These are phyloP conservation scores for Talaromyces borbonicus DNA, from an alignment of 495 filamentous ascomycete species.

Conservation along the genomic window DNA sequence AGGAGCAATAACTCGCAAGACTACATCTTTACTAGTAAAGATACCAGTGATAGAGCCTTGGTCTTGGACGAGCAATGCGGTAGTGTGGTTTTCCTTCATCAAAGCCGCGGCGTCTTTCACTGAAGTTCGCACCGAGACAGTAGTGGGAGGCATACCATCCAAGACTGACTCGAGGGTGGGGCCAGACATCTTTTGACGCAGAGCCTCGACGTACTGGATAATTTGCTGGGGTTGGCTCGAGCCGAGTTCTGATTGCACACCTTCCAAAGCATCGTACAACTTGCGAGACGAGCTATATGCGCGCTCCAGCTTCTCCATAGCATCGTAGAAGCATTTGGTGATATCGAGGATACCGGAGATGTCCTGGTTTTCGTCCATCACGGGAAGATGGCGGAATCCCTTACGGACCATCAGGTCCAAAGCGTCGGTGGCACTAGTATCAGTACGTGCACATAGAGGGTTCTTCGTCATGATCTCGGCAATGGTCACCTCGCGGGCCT, in stretches of 20 bases:
- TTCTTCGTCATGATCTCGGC: constrained; percentile 99
- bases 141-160: constrained; percentile 82
- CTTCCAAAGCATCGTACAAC: constrained; percentile 93
- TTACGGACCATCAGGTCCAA: constrained; percentile 97
- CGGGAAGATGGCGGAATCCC: constrained; percentile 92
- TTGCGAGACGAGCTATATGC: constrained; percentile 94
- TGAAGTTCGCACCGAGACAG: constrained; percentile 88
- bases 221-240: constrained; percentile 96
- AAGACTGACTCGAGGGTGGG: constrained; percentile 92
- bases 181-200: constrained; percentile 94
- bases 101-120: constrained; percentile 88
- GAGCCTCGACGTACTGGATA: constrained; percentile 95
- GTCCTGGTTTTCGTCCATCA: constrained; percentile 99
- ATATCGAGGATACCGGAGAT: constrained; percentile 98
- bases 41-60: constrained; percentile 96
- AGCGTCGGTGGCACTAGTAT: constrained; percentile 96
- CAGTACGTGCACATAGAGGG: constrained; percentile 89
- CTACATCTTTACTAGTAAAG: constrained; percentile 98
- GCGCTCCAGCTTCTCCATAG: constrained; percentile 97
- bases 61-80: constrained; percentile 91
- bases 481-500: constrained; percentile 83
- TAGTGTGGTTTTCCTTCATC: constrained; percentile 99
- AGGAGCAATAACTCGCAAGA: constrained; percentile 93
- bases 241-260: constrained; percentile 95
- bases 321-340: constrained; percentile 99